Percentiles rank a stretch among this genome's conserved stretches.
Conservation (phyloP, 768 basidiomycete genomes). For the Boletus vinaceobasis region DNA sequence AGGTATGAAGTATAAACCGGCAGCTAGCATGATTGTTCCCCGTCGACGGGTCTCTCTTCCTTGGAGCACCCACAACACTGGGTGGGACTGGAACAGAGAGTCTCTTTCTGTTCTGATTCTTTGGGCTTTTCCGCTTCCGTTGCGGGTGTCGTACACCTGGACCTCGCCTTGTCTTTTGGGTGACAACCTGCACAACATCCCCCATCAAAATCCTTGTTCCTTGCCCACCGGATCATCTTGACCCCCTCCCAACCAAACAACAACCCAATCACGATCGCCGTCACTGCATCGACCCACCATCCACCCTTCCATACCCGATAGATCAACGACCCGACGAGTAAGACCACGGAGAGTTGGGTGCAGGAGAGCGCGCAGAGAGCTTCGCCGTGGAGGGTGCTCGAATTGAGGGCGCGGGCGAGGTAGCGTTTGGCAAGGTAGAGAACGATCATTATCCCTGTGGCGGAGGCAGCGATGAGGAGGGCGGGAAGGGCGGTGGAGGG, state of each 20-base stretch:
- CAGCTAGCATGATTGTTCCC: background rate
- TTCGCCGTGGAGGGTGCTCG: slow-evolving; percentile 42
- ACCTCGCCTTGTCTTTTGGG: background rate
- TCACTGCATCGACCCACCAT: slow-evolving; percentile 38
- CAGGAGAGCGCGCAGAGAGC: slow-evolving; percentile 44
- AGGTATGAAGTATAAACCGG: background rate
- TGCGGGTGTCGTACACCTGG: background rate
- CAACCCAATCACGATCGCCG: slow-evolving; percentile 1
- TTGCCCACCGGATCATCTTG: slow-evolving; percentile 31
- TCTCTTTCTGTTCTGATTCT: background rate
- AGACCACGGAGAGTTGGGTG: slow-evolving; percentile 39
- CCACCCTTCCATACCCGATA: slow-evolving; percentile 39
- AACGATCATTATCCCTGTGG: slow-evolving; percentile 36
- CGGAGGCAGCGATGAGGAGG: slow-evolving; percentile 41
- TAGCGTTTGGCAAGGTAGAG: slow-evolving; percentile 45
- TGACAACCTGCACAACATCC: slow-evolving; percentile 30
- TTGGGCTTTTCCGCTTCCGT: background rate
- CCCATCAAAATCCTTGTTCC: slow-evolving; percentile 31
- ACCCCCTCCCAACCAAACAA: slow-evolving; percentile 12
- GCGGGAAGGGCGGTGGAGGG: slow-evolving; percentile 39
- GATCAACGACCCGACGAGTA: slow-evolving; percentile 41
- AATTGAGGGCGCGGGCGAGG: slow-evolving; percentile 41
- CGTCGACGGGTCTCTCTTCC: background rate
- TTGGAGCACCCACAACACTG: slow-evolving; percentile 3
- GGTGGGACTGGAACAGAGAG: background rate